These are phyloP conservation scores for Luffa aegyptiaca DNA, from an alignment of 306 rosid genomes.

Conservation along the genomic window DNA sequence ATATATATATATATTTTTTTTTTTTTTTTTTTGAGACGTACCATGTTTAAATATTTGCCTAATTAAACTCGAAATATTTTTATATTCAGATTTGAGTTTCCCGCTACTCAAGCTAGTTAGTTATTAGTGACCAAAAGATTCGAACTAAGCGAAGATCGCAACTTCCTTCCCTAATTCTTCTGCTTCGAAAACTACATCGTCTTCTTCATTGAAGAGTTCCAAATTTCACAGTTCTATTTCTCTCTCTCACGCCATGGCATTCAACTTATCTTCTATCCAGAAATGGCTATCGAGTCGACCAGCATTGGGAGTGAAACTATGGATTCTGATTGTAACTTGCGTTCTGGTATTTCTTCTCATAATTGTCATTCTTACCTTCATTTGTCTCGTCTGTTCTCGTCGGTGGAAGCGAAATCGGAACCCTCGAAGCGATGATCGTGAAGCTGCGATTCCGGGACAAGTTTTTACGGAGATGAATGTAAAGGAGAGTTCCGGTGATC, in stretches of 20 bases:
- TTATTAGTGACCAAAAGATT: constrained; percentile 11
- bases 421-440: not conserved
- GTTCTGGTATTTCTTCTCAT: constrained; percentile 3
- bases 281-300: constrained; percentile 20
- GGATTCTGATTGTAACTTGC: constrained; percentile 25
- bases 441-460: not conserved
- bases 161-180: constrained; percentile 4
- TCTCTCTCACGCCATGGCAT: not conserved
- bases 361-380: constrained; percentile 2
- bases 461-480: not conserved
- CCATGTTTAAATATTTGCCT: not conserved
- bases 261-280: constrained; percentile 9
- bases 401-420: constrained; percentile 12
- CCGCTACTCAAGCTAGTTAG: constrained; percentile 24
- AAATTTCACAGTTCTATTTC: not conserved
- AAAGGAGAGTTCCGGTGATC: not conserved
- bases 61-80: not conserved
- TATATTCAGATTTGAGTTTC: not conserved
- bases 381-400: constrained; percentile 8
- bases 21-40: no score
- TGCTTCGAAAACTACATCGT: not conserved
- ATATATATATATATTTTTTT: no score
- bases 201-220: not conserved
- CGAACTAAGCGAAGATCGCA: not conserved
- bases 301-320: constrained; percentile 27